Conservation (phyloP, 495 filamentous ascomycete genomes). For the Neurospora sp. region DNA sequence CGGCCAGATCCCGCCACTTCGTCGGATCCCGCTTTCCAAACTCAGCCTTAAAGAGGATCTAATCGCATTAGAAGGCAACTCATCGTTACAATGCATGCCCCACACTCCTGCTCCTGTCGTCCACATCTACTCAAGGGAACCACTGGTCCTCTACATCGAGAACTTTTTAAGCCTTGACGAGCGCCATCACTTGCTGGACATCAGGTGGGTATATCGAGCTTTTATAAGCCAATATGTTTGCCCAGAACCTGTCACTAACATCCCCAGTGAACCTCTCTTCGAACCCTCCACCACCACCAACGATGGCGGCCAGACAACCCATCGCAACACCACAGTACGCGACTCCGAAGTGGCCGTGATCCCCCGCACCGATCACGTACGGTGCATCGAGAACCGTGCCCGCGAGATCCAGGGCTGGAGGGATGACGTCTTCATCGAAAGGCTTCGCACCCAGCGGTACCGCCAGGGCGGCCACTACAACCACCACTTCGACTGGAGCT, state of each 20-base stretch:
- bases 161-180: slow-evolving; percentile 29
- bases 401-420: slow-evolving; percentile 37
- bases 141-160: slow-evolving; percentile 37
- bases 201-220: slow-evolving; percentile 21
- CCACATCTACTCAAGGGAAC: slow-evolving; percentile 32
- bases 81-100: slow-evolving; percentile 18
- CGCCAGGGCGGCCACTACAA: slow-evolving; percentile 28
- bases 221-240: too few species aligned
- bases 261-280: slow-evolving; percentile 27
- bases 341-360: slow-evolving; percentile 40
- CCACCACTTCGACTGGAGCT: slow-evolving; percentile 40
- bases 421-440: slow-evolving; percentile 34
- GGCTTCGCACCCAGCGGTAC: slow-evolving; percentile 35
- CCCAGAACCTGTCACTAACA: not conserved
- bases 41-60: slow-evolving; percentile 27
- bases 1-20: slow-evolving; percentile 9
- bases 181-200: slow-evolving; percentile 30
- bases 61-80: slow-evolving; percentile 28
- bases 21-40: slow-evolving; percentile 27
- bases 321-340: slow-evolving; percentile 25
- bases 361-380: slow-evolving; percentile 28
- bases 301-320: slow-evolving; percentile 23
- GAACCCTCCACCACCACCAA: slow-evolving; percentile 34
- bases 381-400: slow-evolving; percentile 34
- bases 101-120: slow-evolving; percentile 17